Base-by-base conservation (phyloP, 106 monocot species). In the Chionographis japonica region DNA sequence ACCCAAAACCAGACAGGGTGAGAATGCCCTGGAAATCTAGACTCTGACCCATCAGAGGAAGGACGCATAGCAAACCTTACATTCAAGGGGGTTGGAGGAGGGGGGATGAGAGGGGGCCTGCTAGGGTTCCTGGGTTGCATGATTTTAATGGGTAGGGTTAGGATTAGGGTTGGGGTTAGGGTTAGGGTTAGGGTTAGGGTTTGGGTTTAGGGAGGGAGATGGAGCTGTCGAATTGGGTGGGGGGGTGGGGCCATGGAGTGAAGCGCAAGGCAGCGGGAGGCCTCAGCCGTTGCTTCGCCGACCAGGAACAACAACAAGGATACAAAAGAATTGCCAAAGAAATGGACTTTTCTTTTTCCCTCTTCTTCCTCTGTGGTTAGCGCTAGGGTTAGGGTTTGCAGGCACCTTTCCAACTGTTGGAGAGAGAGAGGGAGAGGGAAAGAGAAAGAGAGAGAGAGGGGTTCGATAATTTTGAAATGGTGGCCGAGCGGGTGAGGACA, bases 121-220 rank as follows among this genome's bases (percentile, higher is more conserved):
- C 62, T 79, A 49, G 51, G 63, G 42, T 60, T 60, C 68, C 65
- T 37, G 58, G 61, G 19, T 2, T 37, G 52, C 67, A 63, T 65
- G 15, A 50, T 49, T 73, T 60, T 54, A 54, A 38, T 38, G 20
- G 60, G 35, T 12, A 53, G 56, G 65, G 13, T 49, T 74, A 74
- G 49, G 54, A n/a, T 13, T 58, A 58, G 57, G 43, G n/a, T 69
- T 69, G 17, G 13, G 14, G 68, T 5, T 9, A 56, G 62, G 55
- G 68, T 17, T 11, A 74, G 49, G 54, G 9, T 13, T 58, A 58
- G 57, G 43, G n/a, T 69, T 69, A 40, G 13, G 14, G 68, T 5
- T 9, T 57, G 62, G 55, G 68, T 5, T 9, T 63, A 55, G 55
- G 68, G 27, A 27, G 27, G 1, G 27, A 27, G 27, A 27, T 18